Evolutionary conservation across 139 green algal species (phyloP), one percentile per base, ranked within the genome.

Genomic region (Mychonastes homosphaera): DNA sequence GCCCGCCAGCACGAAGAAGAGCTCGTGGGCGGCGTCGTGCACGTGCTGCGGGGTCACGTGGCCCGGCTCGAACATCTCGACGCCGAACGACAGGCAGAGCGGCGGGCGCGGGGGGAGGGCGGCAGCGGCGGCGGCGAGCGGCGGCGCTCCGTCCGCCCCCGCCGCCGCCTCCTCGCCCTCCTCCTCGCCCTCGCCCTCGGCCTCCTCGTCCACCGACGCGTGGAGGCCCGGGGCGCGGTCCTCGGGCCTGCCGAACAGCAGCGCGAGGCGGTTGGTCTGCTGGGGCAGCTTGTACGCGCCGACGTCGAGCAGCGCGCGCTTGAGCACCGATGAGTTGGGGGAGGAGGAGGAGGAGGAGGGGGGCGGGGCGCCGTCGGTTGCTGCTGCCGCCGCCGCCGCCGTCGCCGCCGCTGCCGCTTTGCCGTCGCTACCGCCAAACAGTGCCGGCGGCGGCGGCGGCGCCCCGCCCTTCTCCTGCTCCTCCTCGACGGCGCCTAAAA

Each of bases 1-100:
- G 54, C 74, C 86, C 3, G 64, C 68, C 32, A 95, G 59, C 34
- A 94, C 80, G 54, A 94, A 87, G 67, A 95, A 95, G 8, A 95
- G 65, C 64, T 95, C 87, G 58, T 94, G 73, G 0, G 77, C 84
- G 4, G 44, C 46, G 2, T 67, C 36, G 69, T 94, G 85, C 18
- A 74, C 53, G 63, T 94, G 85, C 7, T 75, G 80, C 4, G 68
- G 71, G 13, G 85, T 92, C 43, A 59, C 39, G 67, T 93, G 84
- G 8, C 69, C 69, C 0, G 54, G 59, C 52, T 85, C 69, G 47
- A 93, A 93, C 2, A 90, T 74, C 65, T 90, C 85, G 0, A 93
- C 57, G 3, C 81, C 85, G 60, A 89, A 87, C 0, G 79, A 85
- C 75, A 27, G 72, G 63, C 36, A 73, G 16, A 57, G 29, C 51